A percentile compares a stretch with the other conserved stretches of the same genome.
These are phyloP conservation scores for Candida manassasensis DNA, from an alignment of 805 yeast genomes.

Conservation along the genomic window DNA sequence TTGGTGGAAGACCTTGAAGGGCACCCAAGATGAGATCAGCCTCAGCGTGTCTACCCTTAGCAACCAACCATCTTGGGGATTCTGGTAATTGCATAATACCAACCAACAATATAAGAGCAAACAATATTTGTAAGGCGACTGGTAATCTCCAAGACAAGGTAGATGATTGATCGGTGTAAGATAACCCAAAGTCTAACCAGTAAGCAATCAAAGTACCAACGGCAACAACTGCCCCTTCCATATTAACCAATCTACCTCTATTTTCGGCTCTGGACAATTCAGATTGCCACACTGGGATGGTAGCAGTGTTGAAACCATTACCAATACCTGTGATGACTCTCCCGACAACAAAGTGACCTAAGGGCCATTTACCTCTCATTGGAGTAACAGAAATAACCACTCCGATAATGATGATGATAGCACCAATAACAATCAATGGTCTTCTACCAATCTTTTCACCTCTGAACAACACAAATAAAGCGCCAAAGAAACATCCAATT, in stretches of 20 bases:
- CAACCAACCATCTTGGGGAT: conserved; percentile 69
- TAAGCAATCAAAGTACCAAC: conserved; percentile 67
- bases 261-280: conserved; percentile 42
- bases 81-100: conserved; percentile 51
- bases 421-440: conserved; percentile 34
- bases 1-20: conserved; percentile 33
- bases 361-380: conserved; percentile 40
- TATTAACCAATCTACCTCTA: conserved; percentile 36
- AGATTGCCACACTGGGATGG: conserved; percentile 45
- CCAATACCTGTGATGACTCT: conserved; percentile 46
- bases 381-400: conserved; percentile 36
- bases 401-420: conserved; percentile 37
- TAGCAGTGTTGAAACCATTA: conserved; percentile 39
- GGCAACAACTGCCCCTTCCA: conserved; percentile 54
- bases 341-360: conserved; percentile 68
- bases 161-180: conserved; percentile 47
- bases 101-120: conserved; percentile 43
- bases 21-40: conserved; percentile 34
- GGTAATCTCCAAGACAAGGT: conserved; percentile 39
- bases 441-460: conserved; percentile 43
- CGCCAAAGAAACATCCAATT: conserved; percentile 54
- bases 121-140: conserved; percentile 57
- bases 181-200: conserved; percentile 62
- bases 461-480: conserved; percentile 33
- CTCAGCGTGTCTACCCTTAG: conserved; percentile 35